phyloP scores from a whole-genome alignment of 148 eudicot species.

The Nepenthes gracilis region DNA sequence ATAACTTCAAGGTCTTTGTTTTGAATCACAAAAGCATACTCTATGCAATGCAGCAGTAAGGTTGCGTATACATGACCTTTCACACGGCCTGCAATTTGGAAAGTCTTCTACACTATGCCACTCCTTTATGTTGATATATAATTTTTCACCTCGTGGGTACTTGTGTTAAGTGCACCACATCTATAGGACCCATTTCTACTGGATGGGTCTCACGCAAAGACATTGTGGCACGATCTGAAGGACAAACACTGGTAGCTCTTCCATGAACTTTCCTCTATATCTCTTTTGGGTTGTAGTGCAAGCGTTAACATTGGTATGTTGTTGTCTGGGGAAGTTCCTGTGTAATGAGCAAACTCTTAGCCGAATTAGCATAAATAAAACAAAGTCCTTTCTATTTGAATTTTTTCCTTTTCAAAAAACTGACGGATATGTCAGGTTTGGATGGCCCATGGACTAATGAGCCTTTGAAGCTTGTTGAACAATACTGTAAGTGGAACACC shows the following conservation, averaged over 20 bases:
- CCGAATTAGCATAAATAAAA: no score
- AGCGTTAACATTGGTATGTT: slow-evolving; percentile 5
- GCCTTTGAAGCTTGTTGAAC: slow-evolving; percentile 87
- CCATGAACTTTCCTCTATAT: slow-evolving; percentile 1
- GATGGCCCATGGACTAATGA: slow-evolving; percentile 97
- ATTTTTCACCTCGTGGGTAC: background rate
- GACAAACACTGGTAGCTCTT: slow-evolving; percentile 56
- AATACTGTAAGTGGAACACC: slow-evolving; percentile 56
- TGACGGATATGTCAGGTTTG: slow-evolving; percentile 90
- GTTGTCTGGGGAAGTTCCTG: slow-evolving; percentile 54
- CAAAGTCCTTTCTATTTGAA: no score
- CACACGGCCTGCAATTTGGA: no score
- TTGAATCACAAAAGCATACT: no score
- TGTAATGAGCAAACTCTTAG: no score
- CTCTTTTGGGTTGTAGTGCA: slow-evolving; percentile 1
- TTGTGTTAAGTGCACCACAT: slow-evolving; percentile 44
- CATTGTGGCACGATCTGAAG: slow-evolving; percentile 71
- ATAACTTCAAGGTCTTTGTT: no score
- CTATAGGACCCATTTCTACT: slow-evolving; percentile 70
- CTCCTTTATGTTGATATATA: no score
- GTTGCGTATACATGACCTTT: no score
- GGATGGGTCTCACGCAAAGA: slow-evolving; percentile 78
- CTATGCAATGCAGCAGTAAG: no score
- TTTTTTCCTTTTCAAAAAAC: slow-evolving; percentile 5
- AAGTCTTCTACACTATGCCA: no score